phyloP scores from a whole-genome alignment of 2,329 filamentous ascomycete genomes.

The Phoma sp. region DNA sequence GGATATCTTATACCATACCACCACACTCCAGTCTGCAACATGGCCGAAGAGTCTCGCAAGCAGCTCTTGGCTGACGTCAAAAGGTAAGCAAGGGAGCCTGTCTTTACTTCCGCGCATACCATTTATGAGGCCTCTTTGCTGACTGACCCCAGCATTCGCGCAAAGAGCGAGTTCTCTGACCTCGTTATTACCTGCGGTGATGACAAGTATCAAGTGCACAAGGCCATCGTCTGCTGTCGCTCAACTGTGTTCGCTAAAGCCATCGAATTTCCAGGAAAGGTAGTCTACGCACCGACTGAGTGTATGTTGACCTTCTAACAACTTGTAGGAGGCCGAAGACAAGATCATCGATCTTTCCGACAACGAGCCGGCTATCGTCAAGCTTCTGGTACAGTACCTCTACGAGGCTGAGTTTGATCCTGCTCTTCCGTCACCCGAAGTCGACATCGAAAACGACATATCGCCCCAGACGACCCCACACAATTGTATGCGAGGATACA shows the following conservation, averaged over 20 bases:
- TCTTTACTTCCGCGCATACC: too few relatives aligned
- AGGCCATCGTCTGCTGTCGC: background rate
- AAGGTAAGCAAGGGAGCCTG: background rate
- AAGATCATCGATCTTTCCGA: conserved; percentile 16
- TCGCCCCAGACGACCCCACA: background rate
- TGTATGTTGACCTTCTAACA: background rate
- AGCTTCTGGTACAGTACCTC: conserved; percentile 22
- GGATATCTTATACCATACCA: background rate
- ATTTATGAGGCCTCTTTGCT: background rate
- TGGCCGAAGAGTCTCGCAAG: background rate
- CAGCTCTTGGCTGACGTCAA: background rate
- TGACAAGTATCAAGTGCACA: conserved; percentile 1
- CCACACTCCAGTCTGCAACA: background rate
- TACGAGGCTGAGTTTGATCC: conserved; percentile 25
- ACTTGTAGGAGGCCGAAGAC: background rate
- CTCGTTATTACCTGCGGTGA: conserved; percentile 9
- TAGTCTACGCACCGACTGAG: background rate
- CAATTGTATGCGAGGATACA: background rate
- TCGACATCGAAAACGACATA: background rate
- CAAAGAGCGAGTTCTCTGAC: conserved; percentile 12
- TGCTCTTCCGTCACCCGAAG: background rate
- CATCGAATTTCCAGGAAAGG: background rate
- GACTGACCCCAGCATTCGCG: background rate
- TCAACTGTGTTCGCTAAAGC: conserved; percentile 7
- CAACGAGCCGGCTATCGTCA: conserved; percentile 19